A percentile compares a stretch with the other conserved stretches of the same genome.
phyloP scores from a whole-genome alignment of 176 grass and related monocot genomes.

The Zizania latifolia region DNA sequence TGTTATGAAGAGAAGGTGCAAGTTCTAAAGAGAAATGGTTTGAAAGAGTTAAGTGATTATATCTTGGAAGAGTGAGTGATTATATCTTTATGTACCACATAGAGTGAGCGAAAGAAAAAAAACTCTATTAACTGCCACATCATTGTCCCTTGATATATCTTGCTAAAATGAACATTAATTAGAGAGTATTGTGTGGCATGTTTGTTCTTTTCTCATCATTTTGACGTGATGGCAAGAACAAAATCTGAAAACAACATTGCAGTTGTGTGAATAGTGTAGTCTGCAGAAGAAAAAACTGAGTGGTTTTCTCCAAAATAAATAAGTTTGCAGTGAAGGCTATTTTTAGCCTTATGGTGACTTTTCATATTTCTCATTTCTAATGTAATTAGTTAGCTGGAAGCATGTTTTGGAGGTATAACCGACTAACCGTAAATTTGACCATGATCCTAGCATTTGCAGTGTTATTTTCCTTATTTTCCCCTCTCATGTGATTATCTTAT shows the following conservation, averaged over 20 bases:
- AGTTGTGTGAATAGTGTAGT: not conserved
- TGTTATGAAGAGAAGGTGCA: constrained; percentile 81
- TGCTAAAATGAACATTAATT: not conserved
- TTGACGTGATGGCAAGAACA: not conserved
- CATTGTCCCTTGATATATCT: too few relatives aligned
- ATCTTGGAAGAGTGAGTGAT: not conserved
- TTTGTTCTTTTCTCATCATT: not conserved
- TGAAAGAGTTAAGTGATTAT: constrained; percentile 66
- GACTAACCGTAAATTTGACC: too few relatives aligned
- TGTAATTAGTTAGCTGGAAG: too few relatives aligned
- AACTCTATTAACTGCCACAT: not conserved
- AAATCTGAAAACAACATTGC: not conserved
- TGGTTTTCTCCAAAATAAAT: too few relatives aligned
- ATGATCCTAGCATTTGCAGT: too few relatives aligned
- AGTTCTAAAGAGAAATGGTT: constrained; percentile 60
- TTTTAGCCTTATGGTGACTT: too few relatives aligned
- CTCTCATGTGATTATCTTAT: not conserved
- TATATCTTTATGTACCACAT: too few relatives aligned
- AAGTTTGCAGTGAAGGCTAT: too few relatives aligned
- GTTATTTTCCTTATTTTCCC: constrained; percentile 10
- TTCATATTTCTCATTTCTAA: too few relatives aligned
- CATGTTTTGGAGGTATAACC: too few relatives aligned
- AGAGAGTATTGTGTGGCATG: not conserved
- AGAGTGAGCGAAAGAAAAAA: not conserved
- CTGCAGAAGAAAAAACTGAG: not conserved